phyloP scores from a whole-genome alignment of 2,329 filamentous ascomycete genomes.

The Penicillium sp. region DNA sequence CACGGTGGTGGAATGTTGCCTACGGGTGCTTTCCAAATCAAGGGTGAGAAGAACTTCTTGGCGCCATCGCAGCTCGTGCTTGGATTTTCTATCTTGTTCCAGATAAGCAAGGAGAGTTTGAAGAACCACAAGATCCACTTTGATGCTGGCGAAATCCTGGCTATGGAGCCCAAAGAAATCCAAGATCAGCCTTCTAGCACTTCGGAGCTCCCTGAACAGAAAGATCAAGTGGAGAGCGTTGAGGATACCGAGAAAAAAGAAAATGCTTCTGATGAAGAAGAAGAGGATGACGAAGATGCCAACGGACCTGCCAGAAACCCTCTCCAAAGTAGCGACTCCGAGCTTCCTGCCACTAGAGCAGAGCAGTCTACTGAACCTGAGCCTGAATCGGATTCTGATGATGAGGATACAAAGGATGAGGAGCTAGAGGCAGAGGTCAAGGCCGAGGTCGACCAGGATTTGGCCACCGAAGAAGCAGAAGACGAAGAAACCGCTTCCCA shows the following conservation, averaged over 20 bases:
- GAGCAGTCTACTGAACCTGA: slow-evolving; percentile 7
- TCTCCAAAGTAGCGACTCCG: slow-evolving; percentile 20
- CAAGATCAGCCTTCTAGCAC: neutral
- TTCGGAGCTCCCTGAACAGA: slow-evolving; percentile 3
- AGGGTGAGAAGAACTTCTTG: slow-evolving; percentile 86
- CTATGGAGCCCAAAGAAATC: slow-evolving; percentile 12
- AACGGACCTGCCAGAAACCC: slow-evolving; percentile 17
- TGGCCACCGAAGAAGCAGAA: neutral
- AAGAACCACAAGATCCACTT: slow-evolving; percentile 72
- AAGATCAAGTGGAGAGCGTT: slow-evolving; percentile 25
- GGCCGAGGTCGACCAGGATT: slow-evolving; percentile 31
- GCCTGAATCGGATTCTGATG: slow-evolving; percentile 11
- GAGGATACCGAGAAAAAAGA: slow-evolving; percentile 10
- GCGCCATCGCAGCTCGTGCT: slow-evolving; percentile 84
- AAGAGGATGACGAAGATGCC: slow-evolving; percentile 36
- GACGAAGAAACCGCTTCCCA: slow-evolving; percentile 21
- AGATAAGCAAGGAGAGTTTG: slow-evolving; percentile 85
- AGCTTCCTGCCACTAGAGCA: slow-evolving; percentile 2
- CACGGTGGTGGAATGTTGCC: slow-evolving; percentile 76
- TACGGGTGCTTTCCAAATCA: slow-evolving; percentile 75
- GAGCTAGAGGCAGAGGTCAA: slow-evolving; percentile 25
- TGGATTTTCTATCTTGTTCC: slow-evolving; percentile 85
- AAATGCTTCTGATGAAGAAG: slow-evolving; percentile 21
- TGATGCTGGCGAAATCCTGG: slow-evolving; percentile 31
- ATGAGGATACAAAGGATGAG: slow-evolving; percentile 19